phyloP scores from a whole-genome alignment of 169 alveolate species.

The Cyclospora cayetanensis region DNA sequence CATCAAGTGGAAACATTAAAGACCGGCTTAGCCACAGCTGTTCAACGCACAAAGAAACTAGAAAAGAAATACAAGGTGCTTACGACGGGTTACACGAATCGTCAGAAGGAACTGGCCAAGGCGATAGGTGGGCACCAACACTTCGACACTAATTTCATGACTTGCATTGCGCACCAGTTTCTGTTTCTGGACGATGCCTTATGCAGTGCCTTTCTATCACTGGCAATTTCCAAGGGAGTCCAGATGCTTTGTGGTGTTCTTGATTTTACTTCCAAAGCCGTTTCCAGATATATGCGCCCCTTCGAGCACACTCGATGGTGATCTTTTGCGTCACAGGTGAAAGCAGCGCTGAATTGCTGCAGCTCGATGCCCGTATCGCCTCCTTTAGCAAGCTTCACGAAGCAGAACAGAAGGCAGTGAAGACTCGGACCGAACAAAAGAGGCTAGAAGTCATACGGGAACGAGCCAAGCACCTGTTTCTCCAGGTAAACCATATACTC shows the following conservation, averaged over 20 bases:
- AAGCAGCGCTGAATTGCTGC: conserved; percentile 49
- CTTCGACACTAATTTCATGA: no score
- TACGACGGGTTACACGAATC: conserved; percentile 53
- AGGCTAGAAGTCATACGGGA: conserved; percentile 54
- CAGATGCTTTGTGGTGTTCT: no score
- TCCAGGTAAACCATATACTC: no score
- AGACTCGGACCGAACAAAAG: conserved; percentile 33
- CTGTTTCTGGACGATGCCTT: no score
- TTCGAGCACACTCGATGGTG: background rate
- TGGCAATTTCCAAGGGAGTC: no score
- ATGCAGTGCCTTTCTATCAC: no score
- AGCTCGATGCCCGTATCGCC: conserved; percentile 56
- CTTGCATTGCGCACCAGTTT: no score
- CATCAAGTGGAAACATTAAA: conserved; percentile 54
- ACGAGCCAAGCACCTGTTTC: conserved; percentile 57
- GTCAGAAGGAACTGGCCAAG: conserved; percentile 43
- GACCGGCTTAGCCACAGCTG: conserved; percentile 17
- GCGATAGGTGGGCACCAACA: conserved; percentile 42
- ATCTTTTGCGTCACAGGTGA: conserved; percentile 18
- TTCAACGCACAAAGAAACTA: conserved; percentile 56
- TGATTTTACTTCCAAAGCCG: no score
- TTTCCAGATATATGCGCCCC: no score
- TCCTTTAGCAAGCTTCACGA: conserved; percentile 42
- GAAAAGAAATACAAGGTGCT: conserved; percentile 44
- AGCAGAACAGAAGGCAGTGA: conserved; percentile 55